Percentiles rank a stretch among this genome's conserved stretches.
Evolutionary conservation across 2,329 filamentous ascomycete species (phyloP).

Genomic region (Beauveria sp.): DNA sequence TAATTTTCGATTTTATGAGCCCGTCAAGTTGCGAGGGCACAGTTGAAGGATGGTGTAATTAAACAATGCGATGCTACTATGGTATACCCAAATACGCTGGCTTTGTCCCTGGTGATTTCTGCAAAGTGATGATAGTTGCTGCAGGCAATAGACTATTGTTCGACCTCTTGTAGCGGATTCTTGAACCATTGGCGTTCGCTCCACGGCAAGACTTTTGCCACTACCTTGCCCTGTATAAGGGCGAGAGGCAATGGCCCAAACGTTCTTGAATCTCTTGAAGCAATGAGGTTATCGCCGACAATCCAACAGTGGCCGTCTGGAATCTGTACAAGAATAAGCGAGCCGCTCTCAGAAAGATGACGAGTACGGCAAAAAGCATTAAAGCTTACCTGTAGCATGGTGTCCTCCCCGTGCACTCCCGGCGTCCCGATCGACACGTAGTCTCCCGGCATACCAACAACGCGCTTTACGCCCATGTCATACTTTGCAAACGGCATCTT

Average conservation of each 20-base stretch:
- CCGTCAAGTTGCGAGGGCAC: not conserved
- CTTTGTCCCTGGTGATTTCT: constrained; percentile 9
- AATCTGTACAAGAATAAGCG: constrained; percentile 45
- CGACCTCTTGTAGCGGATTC: constrained; percentile 31
- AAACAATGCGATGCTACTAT: constrained; percentile 9
- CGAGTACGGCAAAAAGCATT: not conserved
- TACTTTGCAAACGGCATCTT: constrained; percentile 61
- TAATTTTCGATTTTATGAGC: constrained; percentile 14
- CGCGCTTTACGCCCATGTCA: constrained; percentile 65
- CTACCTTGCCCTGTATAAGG: constrained; percentile 74
- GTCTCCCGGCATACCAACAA: constrained; percentile 68
- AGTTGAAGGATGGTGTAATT: constrained; percentile 11
- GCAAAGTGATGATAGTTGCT: constrained; percentile 12
- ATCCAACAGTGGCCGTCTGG: constrained; percentile 90
- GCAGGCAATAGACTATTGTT: constrained; percentile 8
- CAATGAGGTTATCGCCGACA: constrained; percentile 76
- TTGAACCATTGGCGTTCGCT: constrained; percentile 43
- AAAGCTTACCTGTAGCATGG: constrained; percentile 56
- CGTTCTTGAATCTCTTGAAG: constrained; percentile 76
- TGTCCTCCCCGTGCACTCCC: constrained; percentile 33
- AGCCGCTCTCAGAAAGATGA: not conserved
- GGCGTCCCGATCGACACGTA: constrained; percentile 63
- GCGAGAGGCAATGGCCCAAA: constrained; percentile 84
- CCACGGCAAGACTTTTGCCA: constrained; percentile 53
- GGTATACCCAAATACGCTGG: not conserved